These are phyloP conservation scores for Aspergillus pseudoterreus DNA, from an alignment of 2,329 filamentous ascomycete genomes.

Conservation along the genomic window DNA sequence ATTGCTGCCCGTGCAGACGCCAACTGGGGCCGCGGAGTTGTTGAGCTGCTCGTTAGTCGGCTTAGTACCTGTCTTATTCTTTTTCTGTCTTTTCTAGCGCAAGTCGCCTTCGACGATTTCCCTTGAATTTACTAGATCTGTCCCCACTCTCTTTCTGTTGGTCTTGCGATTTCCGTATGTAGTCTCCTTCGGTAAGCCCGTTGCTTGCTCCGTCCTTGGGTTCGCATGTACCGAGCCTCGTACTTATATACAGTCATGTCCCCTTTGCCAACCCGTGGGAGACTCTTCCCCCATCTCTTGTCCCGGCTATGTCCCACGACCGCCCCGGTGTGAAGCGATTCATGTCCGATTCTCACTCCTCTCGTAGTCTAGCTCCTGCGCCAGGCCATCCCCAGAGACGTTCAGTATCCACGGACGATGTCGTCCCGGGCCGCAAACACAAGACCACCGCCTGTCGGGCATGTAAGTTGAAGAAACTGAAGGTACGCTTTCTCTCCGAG, in stretches of 20 bases:
- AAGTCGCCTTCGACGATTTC: no score
- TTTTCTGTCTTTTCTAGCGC: not conserved
- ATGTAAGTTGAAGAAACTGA: constrained; percentile 22
- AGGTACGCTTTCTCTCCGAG: constrained; percentile 8
- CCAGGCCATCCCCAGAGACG: constrained; percentile 6
- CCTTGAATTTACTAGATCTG: no score
- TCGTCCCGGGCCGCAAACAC: constrained; percentile 15
- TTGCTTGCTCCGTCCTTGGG: no score
- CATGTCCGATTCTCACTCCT: constrained; percentile 17
- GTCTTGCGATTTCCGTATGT: not conserved
- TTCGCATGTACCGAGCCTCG: not conserved
- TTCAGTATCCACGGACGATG: constrained; percentile 10
- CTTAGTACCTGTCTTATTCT: not conserved
- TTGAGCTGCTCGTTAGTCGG: not conserved
- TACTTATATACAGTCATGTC: not conserved
- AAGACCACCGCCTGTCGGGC: constrained; percentile 22
- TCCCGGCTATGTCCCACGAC: not conserved
- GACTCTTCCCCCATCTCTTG: not conserved
- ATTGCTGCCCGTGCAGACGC: no score
- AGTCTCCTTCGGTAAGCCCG: no score
- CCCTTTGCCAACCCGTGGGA: not conserved
- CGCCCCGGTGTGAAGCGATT: not conserved
- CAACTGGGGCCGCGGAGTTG: not conserved
- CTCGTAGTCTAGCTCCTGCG: constrained; percentile 15
- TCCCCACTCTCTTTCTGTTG: not conserved